Conservation (phyloP, 2,329 filamentous ascomycete species). For the Cadophora malorum region DNA sequence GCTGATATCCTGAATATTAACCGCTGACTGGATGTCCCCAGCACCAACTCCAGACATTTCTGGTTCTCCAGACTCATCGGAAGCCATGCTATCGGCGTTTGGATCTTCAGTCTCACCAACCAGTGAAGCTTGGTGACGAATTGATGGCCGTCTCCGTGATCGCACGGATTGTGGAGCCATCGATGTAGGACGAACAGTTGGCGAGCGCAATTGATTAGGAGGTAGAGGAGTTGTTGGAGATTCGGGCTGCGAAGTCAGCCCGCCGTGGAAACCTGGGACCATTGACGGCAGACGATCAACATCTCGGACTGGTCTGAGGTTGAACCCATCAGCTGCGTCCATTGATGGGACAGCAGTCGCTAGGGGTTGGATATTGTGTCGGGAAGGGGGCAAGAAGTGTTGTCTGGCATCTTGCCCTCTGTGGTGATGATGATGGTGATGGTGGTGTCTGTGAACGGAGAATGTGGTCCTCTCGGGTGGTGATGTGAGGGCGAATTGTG, state of each 20-base stretch:
- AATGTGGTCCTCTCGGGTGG: slow-evolving; percentile 75
- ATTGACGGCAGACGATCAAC: slow-evolving; percentile 84
- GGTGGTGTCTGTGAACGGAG: slow-evolving; percentile 57
- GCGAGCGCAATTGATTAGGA: slow-evolving; percentile 65
- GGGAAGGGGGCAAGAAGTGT: slow-evolving; percentile 56
- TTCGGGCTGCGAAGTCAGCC: slow-evolving; percentile 85
- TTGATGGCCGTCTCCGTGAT: slow-evolving; percentile 77
- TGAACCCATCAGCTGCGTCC: slow-evolving; percentile 74
- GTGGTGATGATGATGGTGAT: slow-evolving; percentile 59
- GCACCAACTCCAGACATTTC: slow-evolving; percentile 77
- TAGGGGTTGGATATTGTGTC: slow-evolving; percentile 68
- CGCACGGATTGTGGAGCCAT: slow-evolving; percentile 60
- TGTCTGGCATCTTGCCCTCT: slow-evolving; percentile 58
- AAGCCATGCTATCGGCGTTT: slow-evolving; percentile 80
- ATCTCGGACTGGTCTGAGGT: slow-evolving; percentile 78
- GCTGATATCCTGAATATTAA: slow-evolving; percentile 82
- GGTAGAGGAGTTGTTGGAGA: slow-evolving; percentile 87
- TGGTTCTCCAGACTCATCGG: slow-evolving; percentile 77
- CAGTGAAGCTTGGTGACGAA: slow-evolving; percentile 84
- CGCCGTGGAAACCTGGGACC: slow-evolving; percentile 71
- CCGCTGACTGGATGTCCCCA: slow-evolving; percentile 78
- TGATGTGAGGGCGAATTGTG: slow-evolving; percentile 70
- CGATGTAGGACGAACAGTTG: slow-evolving; percentile 60
- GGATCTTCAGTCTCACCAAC: slow-evolving; percentile 89
- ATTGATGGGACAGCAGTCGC: slow-evolving; percentile 70